Base-by-base conservation (phyloP, 371 early-diverging fungal genomes). In the Mucor velutinosus region DNA sequence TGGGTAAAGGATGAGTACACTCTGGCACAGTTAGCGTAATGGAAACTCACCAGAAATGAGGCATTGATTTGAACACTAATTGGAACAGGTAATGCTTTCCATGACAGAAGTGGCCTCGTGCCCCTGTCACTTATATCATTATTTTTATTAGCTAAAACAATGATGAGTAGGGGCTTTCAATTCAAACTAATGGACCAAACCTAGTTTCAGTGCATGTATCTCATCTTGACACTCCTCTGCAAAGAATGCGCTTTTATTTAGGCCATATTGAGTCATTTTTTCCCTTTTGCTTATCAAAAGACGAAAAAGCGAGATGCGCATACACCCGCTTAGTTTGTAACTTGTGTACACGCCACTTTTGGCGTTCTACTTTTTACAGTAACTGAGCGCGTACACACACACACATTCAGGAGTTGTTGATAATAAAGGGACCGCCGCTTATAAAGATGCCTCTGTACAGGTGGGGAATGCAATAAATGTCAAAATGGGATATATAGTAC, bases 381-480 rank as follows among this genome's bases (percentile, higher is more conserved):
- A 37, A 47, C 14, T 15, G 3, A 17, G 17, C n/a, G n/a, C n/a
- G 7, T 45, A 45, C 39, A 14, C 19, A 45, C 17, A 23, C 11
- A 23, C 7, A 51, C 51, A 51, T 25, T 37, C 21, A 51, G 51
- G 51, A 25, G 51, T 51, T 60, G 23, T 6, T 41, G 27, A 37
- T 27, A 59, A 59, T 59, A 59, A 37, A 59, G 59, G 59, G 59
- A 59, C 58, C 14, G n/a, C 45, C 19, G 37, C 37, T 12, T 37
- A 14, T 14, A 37, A 14, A 14, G 37, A 8, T 51, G 33, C 3
- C 21, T 49, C 23, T 51, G 1, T 51, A 47, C 47, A 47, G 47
- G 10, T 49, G 25, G 51, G 70, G 74, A 73, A 73, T 73, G 74
- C 74, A 73, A 73, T 73, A 70, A 66, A 70, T 63, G 63, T 73